Evolutionary conservation across 805 yeast genomes (phyloP).

Genomic region (Wickerhamiella brachini): DNA sequence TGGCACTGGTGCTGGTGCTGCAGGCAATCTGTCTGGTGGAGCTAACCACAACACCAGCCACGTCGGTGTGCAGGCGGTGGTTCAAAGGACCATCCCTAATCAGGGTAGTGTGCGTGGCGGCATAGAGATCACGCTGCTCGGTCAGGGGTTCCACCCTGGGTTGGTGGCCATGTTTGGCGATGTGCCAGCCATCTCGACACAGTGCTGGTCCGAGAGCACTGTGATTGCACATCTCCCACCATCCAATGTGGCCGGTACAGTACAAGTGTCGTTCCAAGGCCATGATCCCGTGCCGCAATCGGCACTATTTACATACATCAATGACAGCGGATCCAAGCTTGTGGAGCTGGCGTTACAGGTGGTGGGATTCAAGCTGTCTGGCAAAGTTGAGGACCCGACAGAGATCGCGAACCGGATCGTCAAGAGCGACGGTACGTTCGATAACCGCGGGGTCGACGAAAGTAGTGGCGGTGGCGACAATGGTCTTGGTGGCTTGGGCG

Average conservation of each 20-base stretch:
- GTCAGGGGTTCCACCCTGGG: slow-evolving; percentile 75
- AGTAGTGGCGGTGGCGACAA: slow-evolving; percentile 24
- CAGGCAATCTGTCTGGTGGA: neutral
- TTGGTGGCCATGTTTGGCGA: slow-evolving; percentile 75
- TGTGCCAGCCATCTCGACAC: slow-evolving; percentile 43
- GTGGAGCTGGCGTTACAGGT: slow-evolving; percentile 92
- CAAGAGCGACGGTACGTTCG: slow-evolving; percentile 19
- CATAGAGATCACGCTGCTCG: slow-evolving; percentile 81
- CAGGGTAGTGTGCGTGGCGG: slow-evolving; percentile 97
- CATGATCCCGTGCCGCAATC: slow-evolving; percentile 24
- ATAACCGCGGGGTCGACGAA: slow-evolving; percentile 12
- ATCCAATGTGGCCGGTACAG: slow-evolving; percentile 79
- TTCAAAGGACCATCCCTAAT: slow-evolving; percentile 84
- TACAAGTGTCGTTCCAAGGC: slow-evolving; percentile 66
- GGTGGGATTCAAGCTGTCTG: slow-evolving; percentile 94
- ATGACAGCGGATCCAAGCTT: slow-evolving; percentile 88
- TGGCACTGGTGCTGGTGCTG: neutral
- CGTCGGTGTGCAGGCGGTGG: slow-evolving; percentile 32
- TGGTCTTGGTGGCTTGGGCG: slow-evolving; percentile 1
- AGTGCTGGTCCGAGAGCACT: slow-evolving; percentile 92
- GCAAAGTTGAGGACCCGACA: slow-evolving; percentile 85
- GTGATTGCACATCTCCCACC: slow-evolving; percentile 92
- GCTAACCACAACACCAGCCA: neutral
- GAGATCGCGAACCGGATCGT: slow-evolving; percentile 86
- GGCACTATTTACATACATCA: slow-evolving; percentile 70